phyloP scores from a whole-genome alignment of 805 yeast genomes.

The Kodamaea restingae region DNA sequence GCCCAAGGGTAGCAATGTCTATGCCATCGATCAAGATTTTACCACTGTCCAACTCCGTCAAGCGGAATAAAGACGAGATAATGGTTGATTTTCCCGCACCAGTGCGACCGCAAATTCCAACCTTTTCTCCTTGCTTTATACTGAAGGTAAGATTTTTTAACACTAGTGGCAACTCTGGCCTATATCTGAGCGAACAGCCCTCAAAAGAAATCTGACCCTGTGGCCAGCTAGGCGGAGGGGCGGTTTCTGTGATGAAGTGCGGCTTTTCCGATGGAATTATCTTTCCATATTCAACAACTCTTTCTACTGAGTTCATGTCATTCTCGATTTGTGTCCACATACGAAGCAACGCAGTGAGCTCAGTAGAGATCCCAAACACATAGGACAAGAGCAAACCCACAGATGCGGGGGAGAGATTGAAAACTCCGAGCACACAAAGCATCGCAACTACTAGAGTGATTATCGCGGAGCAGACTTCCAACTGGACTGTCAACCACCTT shows the following conservation, averaged over 20 bases:
- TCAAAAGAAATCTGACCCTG: slow-evolving; percentile 45
- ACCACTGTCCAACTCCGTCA: slow-evolving; percentile 50
- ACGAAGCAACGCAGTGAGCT: slow-evolving; percentile 57
- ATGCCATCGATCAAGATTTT: slow-evolving; percentile 52
- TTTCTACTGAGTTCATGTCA: slow-evolving; percentile 72
- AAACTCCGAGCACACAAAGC: slow-evolving; percentile 57
- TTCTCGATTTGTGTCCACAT: slow-evolving; percentile 70
- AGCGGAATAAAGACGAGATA: slow-evolving; percentile 59
- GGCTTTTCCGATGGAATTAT: slow-evolving; percentile 66
- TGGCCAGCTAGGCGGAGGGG: slow-evolving; percentile 51
- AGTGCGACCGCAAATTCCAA: slow-evolving; percentile 87
- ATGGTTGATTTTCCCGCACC: slow-evolving; percentile 81
- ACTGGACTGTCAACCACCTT: slow-evolving; percentile 65
- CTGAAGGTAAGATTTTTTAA: slow-evolving; percentile 42
- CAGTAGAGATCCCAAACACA: slow-evolving; percentile 50
- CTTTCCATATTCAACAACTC: slow-evolving; percentile 60
- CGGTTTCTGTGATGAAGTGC: slow-evolving; percentile 41
- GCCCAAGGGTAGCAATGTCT: slow-evolving; percentile 51
- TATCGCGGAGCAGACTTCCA: slow-evolving; percentile 51
- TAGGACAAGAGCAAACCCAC: slow-evolving; percentile 68
- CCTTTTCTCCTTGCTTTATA: slow-evolving; percentile 57
- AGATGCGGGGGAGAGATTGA: slow-evolving; percentile 56
- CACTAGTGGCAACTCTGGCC: slow-evolving; percentile 59
- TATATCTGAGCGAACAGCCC: slow-evolving; percentile 49
- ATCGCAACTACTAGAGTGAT: slow-evolving; percentile 53